phyloP scores from a whole-genome alignment of 345 rosid species.

The Populus euphratica region DNA sequence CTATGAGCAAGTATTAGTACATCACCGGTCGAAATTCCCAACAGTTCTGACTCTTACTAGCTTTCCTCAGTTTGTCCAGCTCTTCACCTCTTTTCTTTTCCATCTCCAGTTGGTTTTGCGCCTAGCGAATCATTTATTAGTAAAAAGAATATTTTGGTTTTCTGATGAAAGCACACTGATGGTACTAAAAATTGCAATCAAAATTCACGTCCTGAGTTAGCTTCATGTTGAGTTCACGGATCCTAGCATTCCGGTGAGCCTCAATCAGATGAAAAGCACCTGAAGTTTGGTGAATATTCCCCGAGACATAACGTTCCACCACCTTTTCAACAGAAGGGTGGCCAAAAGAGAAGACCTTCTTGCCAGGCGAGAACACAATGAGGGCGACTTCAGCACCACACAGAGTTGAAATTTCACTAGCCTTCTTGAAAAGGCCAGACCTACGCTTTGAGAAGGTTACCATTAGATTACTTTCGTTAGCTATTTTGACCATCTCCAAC shows the following conservation, averaged over 20 bases:
- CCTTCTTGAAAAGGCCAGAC: constrained; percentile 29
- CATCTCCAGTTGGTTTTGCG: constrained; percentile 35
- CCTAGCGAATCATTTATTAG: neutral
- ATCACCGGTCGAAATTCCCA: no score
- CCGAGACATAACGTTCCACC: constrained; percentile 17
- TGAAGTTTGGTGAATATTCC: constrained; percentile 14
- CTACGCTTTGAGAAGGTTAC: constrained; percentile 26
- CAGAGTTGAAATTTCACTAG: constrained; percentile 27
- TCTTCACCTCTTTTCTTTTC: constrained; percentile 44
- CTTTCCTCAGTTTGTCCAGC: constrained; percentile 31
- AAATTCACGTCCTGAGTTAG: constrained; percentile 3
- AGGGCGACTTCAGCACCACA: constrained; percentile 24
- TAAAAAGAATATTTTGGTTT: neutral
- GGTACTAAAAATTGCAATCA: neutral
- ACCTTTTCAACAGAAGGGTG: constrained; percentile 19
- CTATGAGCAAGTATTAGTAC: no score
- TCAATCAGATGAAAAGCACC: constrained; percentile 35
- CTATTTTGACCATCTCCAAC: constrained; percentile 20
- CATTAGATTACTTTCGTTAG: constrained; percentile 21
- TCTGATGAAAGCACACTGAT: no score
- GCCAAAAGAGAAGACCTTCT: constrained; percentile 26
- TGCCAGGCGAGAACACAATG: constrained; percentile 24
- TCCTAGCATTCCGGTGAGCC: constrained; percentile 37
- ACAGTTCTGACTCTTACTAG: constrained; percentile 29
- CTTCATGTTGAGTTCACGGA: constrained; percentile 41